Base-by-base conservation (phyloP, 1,284 basidiomycete genomes). In the Moesziomyces globuligerus region DNA sequence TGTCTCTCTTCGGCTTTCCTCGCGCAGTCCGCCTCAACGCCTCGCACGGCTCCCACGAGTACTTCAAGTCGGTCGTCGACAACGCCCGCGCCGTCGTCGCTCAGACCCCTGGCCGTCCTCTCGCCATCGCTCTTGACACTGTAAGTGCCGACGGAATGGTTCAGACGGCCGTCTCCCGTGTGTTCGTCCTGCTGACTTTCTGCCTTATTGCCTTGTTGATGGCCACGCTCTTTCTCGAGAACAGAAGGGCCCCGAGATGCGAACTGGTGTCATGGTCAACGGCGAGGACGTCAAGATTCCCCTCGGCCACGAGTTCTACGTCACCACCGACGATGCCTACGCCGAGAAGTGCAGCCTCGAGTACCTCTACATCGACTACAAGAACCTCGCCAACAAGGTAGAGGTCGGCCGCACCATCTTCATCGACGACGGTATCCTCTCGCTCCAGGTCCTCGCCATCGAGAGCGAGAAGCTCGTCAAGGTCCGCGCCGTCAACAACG, bases 221-320 rank as follows among this genome's bases (percentile, higher is more conserved):
- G n/a, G n/a, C n/a, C 38, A 72, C 29, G 38, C n/a, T 24, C 20
- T 20, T 17, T 34, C 7, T 17, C 15, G 32, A 34, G 32, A 17
- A 48, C 75, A 93, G 91, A 98, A 98, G 91, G 96, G 96, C 51
- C 96, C 96, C 37, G 96, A 98, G 86, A 99, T 99, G 86, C 90
- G 96, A 77, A 98, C 96, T 43, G 96, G 96, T 75, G 82, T 94
- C 81, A 98, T 96, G 87, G 89, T 87, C 83, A 88, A 93, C 83
- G 88, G 89, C 82, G 86, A 87, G 75, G 96, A 99, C 81, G 92
- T 92, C 80, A 87, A 90, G 76, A 90, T 99, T 83, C 76, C 87
- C 70, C 92, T 92, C 75, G 95, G 94, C 21, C 94, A 98, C 83
- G 94, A 97, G 84, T 96, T 99, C 86, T 90, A 87, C 78, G 87